Evolutionary conservation across 768 basidiomycete species (phyloP).

Genomic region (Xerocomellus amylosporus): DNA sequence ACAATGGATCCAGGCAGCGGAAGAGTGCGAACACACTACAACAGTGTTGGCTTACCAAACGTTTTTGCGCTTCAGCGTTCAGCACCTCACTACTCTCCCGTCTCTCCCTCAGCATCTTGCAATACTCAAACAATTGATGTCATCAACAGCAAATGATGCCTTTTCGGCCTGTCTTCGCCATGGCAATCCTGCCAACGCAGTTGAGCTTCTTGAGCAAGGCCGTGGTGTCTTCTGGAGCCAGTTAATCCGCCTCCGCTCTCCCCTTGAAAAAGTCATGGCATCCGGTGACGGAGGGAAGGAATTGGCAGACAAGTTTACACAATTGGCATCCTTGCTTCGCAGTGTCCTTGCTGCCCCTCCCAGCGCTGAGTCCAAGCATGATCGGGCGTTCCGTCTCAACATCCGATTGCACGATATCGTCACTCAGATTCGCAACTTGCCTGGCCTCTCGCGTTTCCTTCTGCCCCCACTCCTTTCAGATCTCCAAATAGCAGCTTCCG

Average conservation of each 20-base stretch:
- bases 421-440: constrained; percentile 13
- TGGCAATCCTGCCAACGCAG: constrained; percentile 11
- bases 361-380: neutral
- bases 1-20: too few species aligned
- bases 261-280: neutral
- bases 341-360: neutral
- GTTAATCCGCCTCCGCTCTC: constrained; percentile 15
- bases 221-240: constrained; percentile 21
- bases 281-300: neutral
- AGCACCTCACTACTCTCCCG: too few species aligned
- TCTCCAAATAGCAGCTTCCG: constrained; percentile 14
- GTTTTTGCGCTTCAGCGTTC: too few species aligned
- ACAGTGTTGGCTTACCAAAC: too few species aligned
- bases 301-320: neutral
- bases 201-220: constrained; percentile 34
- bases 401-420: neutral
- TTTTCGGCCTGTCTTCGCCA: constrained; percentile 6
- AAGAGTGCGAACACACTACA: too few species aligned
- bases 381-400: neutral
- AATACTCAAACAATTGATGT: too few species aligned
- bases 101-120: too few species aligned
- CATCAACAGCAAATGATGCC: too few species aligned
- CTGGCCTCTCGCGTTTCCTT: constrained; percentile 28
- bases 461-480: constrained; percentile 14
- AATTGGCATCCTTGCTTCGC: neutral